phyloP scores from a whole-genome alignment of 352 stramenopile species.

The Aphanomyces stellatus region DNA sequence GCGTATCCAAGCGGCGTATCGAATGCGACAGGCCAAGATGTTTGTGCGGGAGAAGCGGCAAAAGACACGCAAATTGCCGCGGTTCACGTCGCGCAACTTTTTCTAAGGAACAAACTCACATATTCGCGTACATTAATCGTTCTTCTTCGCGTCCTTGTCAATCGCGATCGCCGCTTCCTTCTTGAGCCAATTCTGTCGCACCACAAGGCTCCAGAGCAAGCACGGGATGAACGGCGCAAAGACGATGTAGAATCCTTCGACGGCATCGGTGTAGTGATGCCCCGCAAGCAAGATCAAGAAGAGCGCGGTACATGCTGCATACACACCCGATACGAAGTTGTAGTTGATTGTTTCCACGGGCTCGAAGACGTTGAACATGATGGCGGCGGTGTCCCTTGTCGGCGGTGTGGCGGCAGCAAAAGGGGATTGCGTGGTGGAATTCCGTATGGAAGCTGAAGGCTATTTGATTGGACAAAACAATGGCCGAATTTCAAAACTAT shows the following conservation, averaged over 20 bases:
- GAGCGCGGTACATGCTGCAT: constrained; percentile 55
- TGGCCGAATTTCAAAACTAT: no score
- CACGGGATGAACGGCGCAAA: constrained; percentile 72
- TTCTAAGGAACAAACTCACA: background rate
- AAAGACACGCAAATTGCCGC: constrained; percentile 45
- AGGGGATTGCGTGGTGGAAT: no score
- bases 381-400: background rate
- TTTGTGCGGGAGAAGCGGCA: constrained; percentile 36
- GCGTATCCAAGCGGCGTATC: constrained; percentile 48
- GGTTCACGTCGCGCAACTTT: constrained; percentile 27
- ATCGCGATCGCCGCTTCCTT: background rate
- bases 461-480: no score
- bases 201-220: constrained; percentile 74
- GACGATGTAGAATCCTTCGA: constrained; percentile 83
- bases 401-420: no score
- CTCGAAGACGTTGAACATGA: constrained; percentile 32
- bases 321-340: constrained; percentile 79
- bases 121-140: background rate
- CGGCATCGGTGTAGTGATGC: constrained; percentile 48
- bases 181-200: constrained; percentile 61
- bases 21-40: constrained; percentile 33
- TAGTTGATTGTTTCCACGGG: constrained; percentile 82
- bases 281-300: constrained; percentile 45
- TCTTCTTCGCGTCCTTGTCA: constrained; percentile 14
- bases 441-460: no score